phyloP scores from a whole-genome alignment of 2,329 filamentous ascomycete genomes.

The Emericellopsis atlantica region DNA sequence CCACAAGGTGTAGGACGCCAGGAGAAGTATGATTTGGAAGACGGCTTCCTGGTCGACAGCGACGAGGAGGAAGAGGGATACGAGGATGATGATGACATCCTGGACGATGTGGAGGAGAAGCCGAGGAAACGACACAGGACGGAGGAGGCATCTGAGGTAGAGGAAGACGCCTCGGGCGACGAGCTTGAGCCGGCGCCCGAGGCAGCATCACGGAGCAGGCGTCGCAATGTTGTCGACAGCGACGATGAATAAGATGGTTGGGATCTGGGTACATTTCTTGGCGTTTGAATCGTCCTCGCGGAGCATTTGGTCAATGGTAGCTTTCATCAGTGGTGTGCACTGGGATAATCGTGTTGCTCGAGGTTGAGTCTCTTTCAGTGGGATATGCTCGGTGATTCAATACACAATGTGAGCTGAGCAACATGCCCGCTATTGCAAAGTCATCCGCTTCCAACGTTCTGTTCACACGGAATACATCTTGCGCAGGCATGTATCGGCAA shows the following conservation, averaged over 20 bases:
- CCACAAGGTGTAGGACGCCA: slow-evolving; percentile 47
- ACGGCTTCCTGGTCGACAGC: slow-evolving; percentile 65
- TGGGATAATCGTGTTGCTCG: no score
- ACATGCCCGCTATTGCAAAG: no score
- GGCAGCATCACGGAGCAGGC: slow-evolving; percentile 31
- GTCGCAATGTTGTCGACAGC: slow-evolving; percentile 45
- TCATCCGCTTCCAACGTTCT: no score
- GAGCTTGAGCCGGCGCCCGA: slow-evolving; percentile 30
- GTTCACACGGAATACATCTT: no score
- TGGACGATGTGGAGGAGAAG: slow-evolving; percentile 37
- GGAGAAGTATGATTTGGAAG: slow-evolving; percentile 69
- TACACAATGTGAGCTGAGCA: no score
- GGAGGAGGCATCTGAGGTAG: slow-evolving; percentile 29
- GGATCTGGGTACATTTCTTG: slow-evolving; percentile 3
- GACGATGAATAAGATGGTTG: slow-evolving; percentile 36
- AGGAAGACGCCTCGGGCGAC: slow-evolving; percentile 40
- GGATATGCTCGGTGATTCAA: no score
- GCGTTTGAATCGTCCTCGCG: not conserved
- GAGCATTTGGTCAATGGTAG: no score
- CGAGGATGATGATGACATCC: slow-evolving; percentile 48
- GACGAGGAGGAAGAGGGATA: slow-evolving; percentile 58
- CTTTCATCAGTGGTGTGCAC: no score
- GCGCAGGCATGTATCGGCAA: no score
- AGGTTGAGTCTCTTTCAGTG: no score
- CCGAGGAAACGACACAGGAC: slow-evolving; percentile 37